phyloP scores from a whole-genome alignment of 176 grass and related monocot species.

The Juncus inflexus region DNA sequence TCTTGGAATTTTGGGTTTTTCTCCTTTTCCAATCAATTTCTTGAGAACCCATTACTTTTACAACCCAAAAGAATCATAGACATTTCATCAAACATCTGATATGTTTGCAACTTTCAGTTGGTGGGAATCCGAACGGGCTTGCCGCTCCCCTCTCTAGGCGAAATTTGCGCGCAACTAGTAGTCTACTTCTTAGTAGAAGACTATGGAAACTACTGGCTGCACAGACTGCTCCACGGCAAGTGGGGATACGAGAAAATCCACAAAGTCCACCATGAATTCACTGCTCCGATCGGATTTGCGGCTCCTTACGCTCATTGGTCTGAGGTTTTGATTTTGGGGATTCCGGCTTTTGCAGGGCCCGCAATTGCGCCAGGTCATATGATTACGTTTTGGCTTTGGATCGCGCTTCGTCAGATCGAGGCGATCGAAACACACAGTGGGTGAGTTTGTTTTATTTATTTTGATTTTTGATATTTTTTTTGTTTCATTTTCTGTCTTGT shows the following conservation, averaged over 20 bases:
- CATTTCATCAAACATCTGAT: slow-evolving; percentile 21
- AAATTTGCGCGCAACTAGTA: slow-evolving; percentile 57
- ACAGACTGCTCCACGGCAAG: slow-evolving; percentile 66
- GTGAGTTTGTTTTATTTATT: slow-evolving; percentile 33
- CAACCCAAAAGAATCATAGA: neutral
- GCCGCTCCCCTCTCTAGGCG: slow-evolving; percentile 61
- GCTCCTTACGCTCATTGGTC: slow-evolving; percentile 85
- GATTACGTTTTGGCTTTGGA: slow-evolving; percentile 92
- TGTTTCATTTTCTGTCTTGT: neutral
- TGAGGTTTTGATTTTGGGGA: slow-evolving; percentile 73
- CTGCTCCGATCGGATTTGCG: slow-evolving; percentile 69
- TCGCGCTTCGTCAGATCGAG: slow-evolving; percentile 67
- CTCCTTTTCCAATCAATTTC: neutral
- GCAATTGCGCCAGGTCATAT: slow-evolving; percentile 72
- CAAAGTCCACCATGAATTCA: slow-evolving; percentile 83
- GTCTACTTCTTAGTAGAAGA: slow-evolving; percentile 92
- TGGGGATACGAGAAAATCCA: slow-evolving; percentile 85
- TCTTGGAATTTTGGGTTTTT: neutral
- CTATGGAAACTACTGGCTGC: slow-evolving; percentile 85
- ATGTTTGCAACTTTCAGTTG: slow-evolving; percentile 32
- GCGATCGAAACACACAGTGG: slow-evolving; percentile 87
- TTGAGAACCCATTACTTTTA: neutral
- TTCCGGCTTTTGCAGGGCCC: slow-evolving; percentile 63
- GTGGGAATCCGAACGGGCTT: slow-evolving; percentile 63
- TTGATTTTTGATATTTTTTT: too few species aligned